These are phyloP conservation scores for Chaetothyriales sp. DNA, from an alignment of 2,329 filamentous ascomycete species.

Conservation along the genomic window DNA sequence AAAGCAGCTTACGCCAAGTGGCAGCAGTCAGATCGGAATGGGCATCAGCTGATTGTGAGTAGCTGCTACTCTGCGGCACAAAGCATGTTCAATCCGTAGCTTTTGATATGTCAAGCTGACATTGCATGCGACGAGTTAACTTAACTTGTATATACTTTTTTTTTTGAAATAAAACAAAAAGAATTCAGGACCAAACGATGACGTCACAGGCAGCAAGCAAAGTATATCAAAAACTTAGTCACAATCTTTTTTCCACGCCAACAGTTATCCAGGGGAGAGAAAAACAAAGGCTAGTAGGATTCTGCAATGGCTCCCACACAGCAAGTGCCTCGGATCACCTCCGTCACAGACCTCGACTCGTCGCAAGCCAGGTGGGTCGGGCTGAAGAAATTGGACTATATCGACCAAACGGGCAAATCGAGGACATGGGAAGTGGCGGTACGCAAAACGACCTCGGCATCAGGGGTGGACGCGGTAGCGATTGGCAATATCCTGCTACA, in stretches of 20 bases:
- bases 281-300: too few relatives aligned
- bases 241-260: too few relatives aligned
- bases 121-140: too few relatives aligned
- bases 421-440: slow-evolving; percentile 12
- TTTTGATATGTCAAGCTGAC: too few relatives aligned
- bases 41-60: neutral
- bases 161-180: too few relatives aligned
- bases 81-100: too few relatives aligned
- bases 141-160: too few relatives aligned
- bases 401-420: slow-evolving; percentile 11
- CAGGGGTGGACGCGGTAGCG: slow-evolving; percentile 46
- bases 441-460: slow-evolving; percentile 37
- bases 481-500: slow-evolving; percentile 39
- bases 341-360: slow-evolving; percentile 6
- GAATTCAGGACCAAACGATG: too few relatives aligned
- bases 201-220: too few relatives aligned
- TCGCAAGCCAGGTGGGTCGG: slow-evolving; percentile 27
- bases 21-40: neutral
- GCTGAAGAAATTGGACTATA: slow-evolving; percentile 23
- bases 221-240: too few relatives aligned
- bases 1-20: slow-evolving; percentile 20
- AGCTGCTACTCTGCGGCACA: too few relatives aligned
- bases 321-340: slow-evolving; percentile 5
- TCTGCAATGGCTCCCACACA: neutral
- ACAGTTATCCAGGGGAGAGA: too few relatives aligned